Evolutionary conservation across 2,329 filamentous ascomycete species (phyloP), one percentile per base, ranked within the genome.

Genomic region (Colletotrichum echinochloae): DNA sequence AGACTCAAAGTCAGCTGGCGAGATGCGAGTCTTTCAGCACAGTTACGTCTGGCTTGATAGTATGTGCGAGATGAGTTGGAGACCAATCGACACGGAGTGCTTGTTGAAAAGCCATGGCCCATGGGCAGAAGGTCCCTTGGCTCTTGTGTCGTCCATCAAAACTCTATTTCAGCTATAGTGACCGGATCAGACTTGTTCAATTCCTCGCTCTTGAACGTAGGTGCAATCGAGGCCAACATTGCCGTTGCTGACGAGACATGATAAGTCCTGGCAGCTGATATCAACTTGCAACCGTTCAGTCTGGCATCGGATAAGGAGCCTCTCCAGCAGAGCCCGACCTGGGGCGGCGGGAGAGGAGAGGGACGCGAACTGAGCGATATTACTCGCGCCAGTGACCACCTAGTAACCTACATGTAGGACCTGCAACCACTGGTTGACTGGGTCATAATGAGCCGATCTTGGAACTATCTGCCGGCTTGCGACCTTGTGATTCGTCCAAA

Each of bases 401-500:
- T 54, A n/a, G n/a, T n/a, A 20, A 28, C 60, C 20, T 56, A 33
- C 46, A 20, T n/a, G n/a, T n/a, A 41, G 8, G 8, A 3, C 18
- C 20, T 46, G n/a, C 44, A 12, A 52, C 41, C 12, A 37, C 20
- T 4, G n/a, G 46, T n/a, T 52, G 18, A 37, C 20, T 4, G n/a
- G 46, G n/a, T 23, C 20, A 49, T 11, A 62, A 48, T 14, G 2
- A 3, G 48, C 26, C 26, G 51, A 64, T 39, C 44, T 23, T 49
- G 20, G 46, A 39, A 26, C 8, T 18, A 30, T 18, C 3, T 14
- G 9, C 6, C 0, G 23, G 23, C 48, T 46, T 8, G 23, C 55
- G 55, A 60, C 55, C 55, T 66, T 37, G 66, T 33, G 33, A 60
- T 35, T 30, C 26, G 16, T 20, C 35, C 3, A 6, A 44, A 11